phyloP scores from a whole-genome alignment of 2,329 filamentous ascomycete species.

The Cephalotrichum gorgonifer region DNA sequence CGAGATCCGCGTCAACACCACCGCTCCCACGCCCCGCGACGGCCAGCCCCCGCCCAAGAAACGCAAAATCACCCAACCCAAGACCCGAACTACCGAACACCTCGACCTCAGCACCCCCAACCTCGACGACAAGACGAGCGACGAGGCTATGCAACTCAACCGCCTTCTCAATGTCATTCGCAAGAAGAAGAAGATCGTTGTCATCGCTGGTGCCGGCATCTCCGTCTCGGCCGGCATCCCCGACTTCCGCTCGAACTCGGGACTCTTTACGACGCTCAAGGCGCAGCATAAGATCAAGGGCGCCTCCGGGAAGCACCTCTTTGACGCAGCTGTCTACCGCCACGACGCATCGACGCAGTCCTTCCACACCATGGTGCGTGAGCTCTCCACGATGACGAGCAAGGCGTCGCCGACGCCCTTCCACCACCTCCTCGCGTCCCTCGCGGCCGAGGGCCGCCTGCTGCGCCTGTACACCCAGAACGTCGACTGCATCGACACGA shows the following conservation, averaged over 20 bases:
- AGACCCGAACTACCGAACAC: conserved; percentile 67
- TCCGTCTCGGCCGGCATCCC: conserved; percentile 95
- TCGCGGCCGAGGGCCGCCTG: conserved; percentile 78
- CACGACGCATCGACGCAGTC: conserved; percentile 79
- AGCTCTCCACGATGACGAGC: conserved; percentile 69
- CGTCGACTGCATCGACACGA: conserved; percentile 88
- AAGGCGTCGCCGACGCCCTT: conserved; percentile 76
- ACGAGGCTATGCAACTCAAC: conserved; percentile 49
- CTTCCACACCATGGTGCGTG: conserved; percentile 94
- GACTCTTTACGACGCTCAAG: conserved; percentile 77
- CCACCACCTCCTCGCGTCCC: conserved; percentile 83
- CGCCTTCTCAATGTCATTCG: conserved; percentile 64
- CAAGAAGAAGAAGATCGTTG: conserved; percentile 91
- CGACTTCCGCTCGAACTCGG: conserved; percentile 87
- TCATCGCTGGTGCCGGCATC: conserved; percentile 92
- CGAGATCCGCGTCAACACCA: conserved; percentile 18
- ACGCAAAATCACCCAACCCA: conserved; percentile 51
- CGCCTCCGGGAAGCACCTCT: conserved; percentile 81
- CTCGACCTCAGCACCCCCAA: conserved; percentile 48
- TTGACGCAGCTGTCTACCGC: conserved; percentile 95
- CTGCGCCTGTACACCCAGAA: conserved; percentile 93
- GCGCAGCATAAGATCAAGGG: conserved; percentile 84
- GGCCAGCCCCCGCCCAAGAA: conserved; percentile 65
- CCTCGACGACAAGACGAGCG: conserved; percentile 35
- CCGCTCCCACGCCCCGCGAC: conserved; percentile 27